Percentiles rank a stretch among this genome's conserved stretches.
These are phyloP conservation scores for Puccinia triticina DNA, from an alignment of 1,284 basidiomycete species.

Conservation along the genomic window DNA sequence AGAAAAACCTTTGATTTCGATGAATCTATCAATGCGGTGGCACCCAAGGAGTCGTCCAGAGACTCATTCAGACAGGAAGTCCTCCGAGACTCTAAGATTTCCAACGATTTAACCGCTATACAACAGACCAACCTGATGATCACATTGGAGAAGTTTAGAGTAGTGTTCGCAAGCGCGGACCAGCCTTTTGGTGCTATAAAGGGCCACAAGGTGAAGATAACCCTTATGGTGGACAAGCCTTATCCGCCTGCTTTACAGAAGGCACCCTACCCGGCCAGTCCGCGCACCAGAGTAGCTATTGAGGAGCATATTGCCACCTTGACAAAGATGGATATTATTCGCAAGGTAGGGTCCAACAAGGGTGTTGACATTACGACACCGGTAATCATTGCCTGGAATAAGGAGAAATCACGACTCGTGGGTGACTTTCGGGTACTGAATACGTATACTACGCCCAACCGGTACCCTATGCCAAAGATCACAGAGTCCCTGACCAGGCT, in stretches of 20 bases:
- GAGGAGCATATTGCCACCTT: not conserved
- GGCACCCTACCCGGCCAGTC: conserved; percentile 13
- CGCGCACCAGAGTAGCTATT: not conserved
- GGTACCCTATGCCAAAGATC: no score
- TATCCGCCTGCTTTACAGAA: not conserved
- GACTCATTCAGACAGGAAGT: no score
- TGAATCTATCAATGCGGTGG: no score
- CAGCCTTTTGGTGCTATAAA: conserved; percentile 16
- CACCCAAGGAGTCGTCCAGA: no score
- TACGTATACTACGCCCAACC: no score
- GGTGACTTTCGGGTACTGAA: no score
- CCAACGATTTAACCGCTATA: no score
- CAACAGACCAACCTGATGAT: no score
- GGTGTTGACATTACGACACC: conserved; percentile 20
- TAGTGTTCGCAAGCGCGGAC: not conserved
- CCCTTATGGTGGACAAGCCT: not conserved
- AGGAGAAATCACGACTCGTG: no score
- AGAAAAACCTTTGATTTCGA: no score
- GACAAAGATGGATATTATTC: not conserved
- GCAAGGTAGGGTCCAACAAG: conserved; percentile 21
- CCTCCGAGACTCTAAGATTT: no score
- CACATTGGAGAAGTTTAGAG: no score
- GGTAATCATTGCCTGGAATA: conserved; percentile 8
- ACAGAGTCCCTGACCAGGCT: not conserved
- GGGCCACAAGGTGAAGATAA: conserved; percentile 7